Base-by-base conservation (phyloP, 2,329 filamentous ascomycete genomes). In the Ramichloridium luteum region DNA sequence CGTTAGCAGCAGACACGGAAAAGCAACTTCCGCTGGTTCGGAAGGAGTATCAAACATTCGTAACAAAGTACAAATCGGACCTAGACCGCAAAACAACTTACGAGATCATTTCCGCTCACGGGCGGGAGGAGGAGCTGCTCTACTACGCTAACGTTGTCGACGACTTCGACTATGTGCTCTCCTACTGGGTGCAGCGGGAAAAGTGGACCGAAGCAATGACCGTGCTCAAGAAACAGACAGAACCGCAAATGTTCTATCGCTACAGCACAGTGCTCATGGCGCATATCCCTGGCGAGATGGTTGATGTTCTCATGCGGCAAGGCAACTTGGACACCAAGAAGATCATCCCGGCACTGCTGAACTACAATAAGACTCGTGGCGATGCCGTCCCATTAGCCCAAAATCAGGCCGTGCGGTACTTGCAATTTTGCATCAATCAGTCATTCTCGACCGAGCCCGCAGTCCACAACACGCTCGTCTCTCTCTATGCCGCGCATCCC, bases 221-320 rank as follows among this genome's bases (percentile, higher is more conserved):
- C 34, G 85, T 96, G 25, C 67, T 98, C 31, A 93, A 94, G 61
- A 85, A 81, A 56, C 90, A 98, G 59, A 93, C 78, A 4, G 81
- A 93, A 30, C 74, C 83, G 0, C 84, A 93, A 30, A 82, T 93
- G 27, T 98, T 96, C 59, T 96, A 96, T 64, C 80, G 83, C 41
- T 94, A 96, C 56, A 90, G 84, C 62, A 93, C 80, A 49, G 86
- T 96, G n/a, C 70, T 98, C 28, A 93, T 98, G 80, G 79, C 77
- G 11, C 82, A 94, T 52, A 77, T 77, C 3, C 75, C 88, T 0
- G 71, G 78, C 4, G 86, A 93, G 31, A 65, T 93, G 14, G 80
- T 96, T n/a, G 88, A 98, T 45, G 85, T 98, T 18, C 62, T 98
- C 50, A 94, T 93, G 81, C 74, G 90, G 20, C 88, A 96, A 51